Conservation (phyloP, 169 alveolate genomes). For the Cryptosporidium tyzzeri region DNA sequence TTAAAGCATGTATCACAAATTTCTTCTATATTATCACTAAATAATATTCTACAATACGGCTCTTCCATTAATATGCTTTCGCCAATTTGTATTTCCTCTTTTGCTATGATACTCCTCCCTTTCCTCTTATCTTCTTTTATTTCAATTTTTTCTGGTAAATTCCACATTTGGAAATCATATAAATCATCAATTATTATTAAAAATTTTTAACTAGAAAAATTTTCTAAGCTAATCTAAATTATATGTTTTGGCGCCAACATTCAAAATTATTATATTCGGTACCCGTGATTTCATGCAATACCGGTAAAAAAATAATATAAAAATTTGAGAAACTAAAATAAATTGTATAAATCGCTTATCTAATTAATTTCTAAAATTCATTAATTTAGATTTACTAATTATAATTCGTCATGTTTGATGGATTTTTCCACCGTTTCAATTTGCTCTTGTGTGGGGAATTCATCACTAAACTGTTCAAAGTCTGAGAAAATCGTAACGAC, state of each 20-base stretch:
- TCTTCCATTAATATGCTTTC: conserved; percentile 28
- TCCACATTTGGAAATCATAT: conserved; percentile 15
- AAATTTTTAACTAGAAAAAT: background rate
- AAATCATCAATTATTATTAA: background rate
- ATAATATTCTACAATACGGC: conserved; percentile 25
- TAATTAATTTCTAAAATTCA: background rate
- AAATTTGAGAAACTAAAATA: background rate
- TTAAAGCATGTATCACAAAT: conserved; percentile 43
- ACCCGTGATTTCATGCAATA: conserved; percentile 10
- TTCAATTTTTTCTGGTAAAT: conserved; percentile 19
- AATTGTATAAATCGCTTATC: background rate
- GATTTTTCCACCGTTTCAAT: conserved; percentile 27
- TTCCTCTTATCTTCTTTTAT: background rate
- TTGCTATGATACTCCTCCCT: conserved; percentile 54
- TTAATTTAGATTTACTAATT: background rate
- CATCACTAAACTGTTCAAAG: conserved; percentile 66
- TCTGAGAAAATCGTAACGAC: conserved; percentile 65
- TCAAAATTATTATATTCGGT: background rate
- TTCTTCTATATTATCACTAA: conserved; percentile 2
- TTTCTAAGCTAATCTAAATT: background rate
- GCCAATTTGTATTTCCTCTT: conserved; percentile 23
- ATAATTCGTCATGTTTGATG: conserved; percentile 38
- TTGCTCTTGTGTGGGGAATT: conserved; percentile 61
- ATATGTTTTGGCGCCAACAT: background rate
- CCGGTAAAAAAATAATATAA: background rate